These are phyloP conservation scores for Cyberlindnera nakhonratchasimensis DNA, from an alignment of 805 yeast genomes.

Conservation along the genomic window DNA sequence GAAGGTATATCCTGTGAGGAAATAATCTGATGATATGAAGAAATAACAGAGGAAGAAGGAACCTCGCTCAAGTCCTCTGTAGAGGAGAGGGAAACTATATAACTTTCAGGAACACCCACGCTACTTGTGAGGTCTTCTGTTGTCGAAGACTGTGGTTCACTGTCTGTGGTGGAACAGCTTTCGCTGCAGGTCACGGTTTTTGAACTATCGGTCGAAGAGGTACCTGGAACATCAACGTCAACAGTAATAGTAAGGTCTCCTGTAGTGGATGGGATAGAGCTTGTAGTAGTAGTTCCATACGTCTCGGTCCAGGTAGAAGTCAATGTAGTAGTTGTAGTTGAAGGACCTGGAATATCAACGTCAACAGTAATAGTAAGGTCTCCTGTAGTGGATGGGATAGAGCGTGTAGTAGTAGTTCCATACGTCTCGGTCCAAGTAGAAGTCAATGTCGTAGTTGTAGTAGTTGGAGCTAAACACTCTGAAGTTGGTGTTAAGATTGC, in stretches of 20 bases:
- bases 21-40: not conserved
- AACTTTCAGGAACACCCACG: constrained; percentile 3
- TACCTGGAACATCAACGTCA: constrained; percentile 12
- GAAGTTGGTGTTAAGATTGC: constrained; percentile 19
- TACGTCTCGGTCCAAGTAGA: not conserved
- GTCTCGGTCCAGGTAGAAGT: constrained; percentile 2
- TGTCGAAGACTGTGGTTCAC: constrained; percentile 8
- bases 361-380: constrained; percentile 17
- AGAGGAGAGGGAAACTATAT: not conserved
- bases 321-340: not conserved
- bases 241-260: constrained; percentile 14
- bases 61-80: not conserved
- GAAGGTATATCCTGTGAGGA: too few relatives aligned
- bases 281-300: constrained; percentile 10
- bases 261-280: constrained; percentile 7
- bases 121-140: constrained; percentile 12
- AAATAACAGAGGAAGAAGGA: not conserved
- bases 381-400: constrained; percentile 18
- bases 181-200: constrained; percentile 5
- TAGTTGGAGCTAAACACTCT: constrained; percentile 10
- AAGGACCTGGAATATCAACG: constrained; percentile 11
- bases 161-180: constrained; percentile 9
- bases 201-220: too few relatives aligned
- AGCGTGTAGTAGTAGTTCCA: constrained; percentile 1
- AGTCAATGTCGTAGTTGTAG: constrained; percentile 4